Conservation (phyloP, 2,329 filamentous ascomycete genomes). For the Fusarium bulbicola region DNA sequence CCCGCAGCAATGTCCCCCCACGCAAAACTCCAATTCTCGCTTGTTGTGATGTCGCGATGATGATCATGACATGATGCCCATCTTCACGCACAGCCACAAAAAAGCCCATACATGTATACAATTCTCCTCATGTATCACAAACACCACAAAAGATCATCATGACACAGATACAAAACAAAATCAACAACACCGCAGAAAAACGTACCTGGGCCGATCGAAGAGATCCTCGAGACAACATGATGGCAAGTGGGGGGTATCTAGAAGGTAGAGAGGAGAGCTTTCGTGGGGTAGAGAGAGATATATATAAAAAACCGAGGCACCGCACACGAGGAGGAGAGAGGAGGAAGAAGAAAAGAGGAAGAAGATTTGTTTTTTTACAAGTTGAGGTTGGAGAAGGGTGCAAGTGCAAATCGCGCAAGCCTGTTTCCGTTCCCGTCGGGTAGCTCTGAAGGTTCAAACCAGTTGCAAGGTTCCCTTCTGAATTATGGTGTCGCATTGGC, state of each 20-base stretch:
- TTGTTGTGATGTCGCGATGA: conserved; percentile 17
- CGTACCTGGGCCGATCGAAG: conserved; percentile 65
- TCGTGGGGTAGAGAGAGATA: neutral
- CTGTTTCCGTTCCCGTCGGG: conserved; percentile 10
- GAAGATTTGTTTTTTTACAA: neutral
- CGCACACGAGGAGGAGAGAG: conserved; percentile 16
- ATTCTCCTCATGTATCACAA: neutral
- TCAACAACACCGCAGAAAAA: neutral
- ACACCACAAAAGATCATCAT: conserved; percentile 8
- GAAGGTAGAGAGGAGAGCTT: conserved; percentile 32
- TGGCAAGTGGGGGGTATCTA: conserved; percentile 40
- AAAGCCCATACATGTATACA: neutral
- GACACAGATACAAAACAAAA: neutral
- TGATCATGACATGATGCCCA: conserved; percentile 32
- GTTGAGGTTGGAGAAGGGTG: neutral
- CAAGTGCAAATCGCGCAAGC: conserved; percentile 40
- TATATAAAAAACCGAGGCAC: conserved; percentile 6
- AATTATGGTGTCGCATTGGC: conserved; percentile 34
- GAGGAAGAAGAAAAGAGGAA: conserved; percentile 1
- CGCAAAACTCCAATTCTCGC: neutral
- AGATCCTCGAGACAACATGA: conserved; percentile 69
- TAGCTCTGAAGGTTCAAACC: conserved; percentile 1
- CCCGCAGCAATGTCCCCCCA: neutral
- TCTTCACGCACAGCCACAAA: neutral
- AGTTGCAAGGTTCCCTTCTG: conserved; percentile 4